Conservation (phyloP, 441 rosid species). For the Pelargonium australe region DNA sequence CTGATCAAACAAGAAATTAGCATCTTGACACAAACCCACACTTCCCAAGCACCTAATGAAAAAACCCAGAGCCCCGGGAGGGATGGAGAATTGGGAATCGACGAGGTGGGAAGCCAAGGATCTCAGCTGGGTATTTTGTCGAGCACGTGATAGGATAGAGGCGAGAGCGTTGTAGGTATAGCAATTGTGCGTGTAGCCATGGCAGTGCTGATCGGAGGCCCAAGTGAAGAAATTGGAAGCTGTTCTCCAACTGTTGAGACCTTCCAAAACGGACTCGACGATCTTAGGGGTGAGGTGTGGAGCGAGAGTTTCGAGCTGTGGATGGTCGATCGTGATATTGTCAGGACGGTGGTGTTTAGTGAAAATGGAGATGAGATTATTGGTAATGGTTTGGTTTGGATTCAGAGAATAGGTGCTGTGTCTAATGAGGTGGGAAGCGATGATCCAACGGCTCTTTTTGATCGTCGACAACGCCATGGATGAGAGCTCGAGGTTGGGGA, state of each 20-base stretch:
- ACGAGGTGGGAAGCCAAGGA: constrained; percentile 40
- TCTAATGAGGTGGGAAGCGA: neutral
- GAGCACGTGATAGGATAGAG: constrained; percentile 79
- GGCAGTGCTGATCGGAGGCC: constrained; percentile 54
- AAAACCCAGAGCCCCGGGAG: constrained; percentile 78
- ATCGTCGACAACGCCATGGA: constrained; percentile 5
- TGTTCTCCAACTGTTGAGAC: constrained; percentile 49
- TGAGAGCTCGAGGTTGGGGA: neutral
- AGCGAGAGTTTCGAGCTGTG: constrained; percentile 42
- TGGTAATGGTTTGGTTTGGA: constrained; percentile 22
- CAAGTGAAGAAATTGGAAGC: constrained; percentile 59
- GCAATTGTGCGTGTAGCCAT: constrained; percentile 54
- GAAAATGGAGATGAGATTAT: constrained; percentile 32
- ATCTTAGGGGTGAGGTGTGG: constrained; percentile 54
- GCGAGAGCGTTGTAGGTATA: constrained; percentile 88
- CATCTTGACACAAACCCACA: constrained; percentile 62
- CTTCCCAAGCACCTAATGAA: constrained; percentile 70
- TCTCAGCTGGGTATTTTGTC: constrained; percentile 70
- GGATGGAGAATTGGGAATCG: constrained; percentile 50
- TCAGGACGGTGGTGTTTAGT: constrained; percentile 27
- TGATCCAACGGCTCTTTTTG: neutral
- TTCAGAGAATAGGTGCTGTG: constrained; percentile 21
- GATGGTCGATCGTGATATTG: constrained; percentile 36
- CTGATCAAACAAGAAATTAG: constrained; percentile 61
- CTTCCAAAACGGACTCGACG: constrained; percentile 57